Base-by-base conservation (phyloP, 768 basidiomycete genomes). In the Mycena maculata region DNA sequence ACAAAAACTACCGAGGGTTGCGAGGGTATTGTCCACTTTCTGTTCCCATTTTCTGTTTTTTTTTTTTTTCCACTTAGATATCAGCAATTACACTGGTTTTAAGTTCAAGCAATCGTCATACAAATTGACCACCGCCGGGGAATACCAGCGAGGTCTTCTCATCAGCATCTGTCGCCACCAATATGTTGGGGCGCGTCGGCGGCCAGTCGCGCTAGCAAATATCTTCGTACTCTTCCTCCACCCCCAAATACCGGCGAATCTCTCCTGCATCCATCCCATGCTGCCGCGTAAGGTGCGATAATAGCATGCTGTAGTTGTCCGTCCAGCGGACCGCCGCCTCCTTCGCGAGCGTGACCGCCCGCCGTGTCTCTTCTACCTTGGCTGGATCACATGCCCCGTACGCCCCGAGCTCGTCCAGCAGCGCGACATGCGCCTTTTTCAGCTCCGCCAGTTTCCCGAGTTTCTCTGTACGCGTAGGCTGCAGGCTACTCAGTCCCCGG, bases 321-420 rank as follows among this genome's bases (percentile, higher is more conserved):
- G 96, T 98, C 93, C 95, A 96, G 16, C 94, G 88, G 25, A 90
- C 75, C 15, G 91, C 87, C 15, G 94, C 95, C 74, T 97, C 94
- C 67, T 91, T 93, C 4, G 92, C 94, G 16, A 96, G 82, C 55
- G 86, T 84, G 12, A 88, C 84, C 0, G 91, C 94, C 50, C 92
- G 81, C 54, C 85, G 88, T 75, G 90, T 92, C 75, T 91, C 89
- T 73, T 95, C 92, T 23, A 95, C 84, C 77, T 89, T 92, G 48
- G 82, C 85, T 0, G 95, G 95, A 78, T 98, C 94, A 60, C 92
- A 95, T 20, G 92, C 89, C 45, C 92, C 92, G 73, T 95, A 96
- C 36, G 87, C 87, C 41, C 81, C 82, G 3, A 96, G 86, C 75
- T 98, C 96, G 3, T 81, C 78, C 71, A 92, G 86, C 44, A 95